Base-by-base conservation (phyloP, 1,284 basidiomycete genomes). In the Rhodotorula glutinis region DNA sequence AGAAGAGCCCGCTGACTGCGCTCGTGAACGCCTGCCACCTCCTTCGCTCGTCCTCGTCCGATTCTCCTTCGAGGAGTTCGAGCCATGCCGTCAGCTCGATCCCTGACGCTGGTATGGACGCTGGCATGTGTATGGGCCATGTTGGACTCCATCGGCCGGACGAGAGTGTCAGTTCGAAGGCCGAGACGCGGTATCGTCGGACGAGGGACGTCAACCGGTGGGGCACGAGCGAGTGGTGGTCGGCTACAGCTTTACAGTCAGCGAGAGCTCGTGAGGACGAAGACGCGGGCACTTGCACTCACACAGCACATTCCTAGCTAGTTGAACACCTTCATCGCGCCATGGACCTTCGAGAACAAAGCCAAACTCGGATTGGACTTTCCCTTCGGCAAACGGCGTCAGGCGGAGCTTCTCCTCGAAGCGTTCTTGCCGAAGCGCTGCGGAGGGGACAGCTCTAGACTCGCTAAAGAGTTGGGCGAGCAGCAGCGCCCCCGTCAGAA, bases 41-140 rank as follows among this genome's bases (percentile, higher is more conserved):
- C 57, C 85, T 60, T 13, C n/a, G 19, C 38, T 65, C 65, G n/a
- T 61, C 57, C 13, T 7, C 49, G 17, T 62, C 52, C 38, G 58
- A 65, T 47, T 67, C 71, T 44, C 43, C 65, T 41, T 60, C 65
- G 47, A 69, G 65, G 29, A 62, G 41, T 27, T 70, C 67, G 29
- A 94, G 87, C 90, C 91, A 93, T 10, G 88, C 91, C 86, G 89
- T 89, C 4, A 97, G 80, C 76, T 95, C 91, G 8, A 91, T 94
- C 11, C 93, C 95, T 0, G 87, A 86, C 0, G 88, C 91, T 3
- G 87, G 87, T 4, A 84, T 70, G 9, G n/a, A 27, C 87, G 85
- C 41, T 71, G 73, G 62, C 44, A 49, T 59, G 30, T 55, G 59
- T 1, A 69, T 19, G 7, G 72, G 73, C 67, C 74, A 70, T 19